These are phyloP conservation scores for Debaryomyces castellii DNA, from an alignment of 805 yeast species.

Conservation along the genomic window DNA sequence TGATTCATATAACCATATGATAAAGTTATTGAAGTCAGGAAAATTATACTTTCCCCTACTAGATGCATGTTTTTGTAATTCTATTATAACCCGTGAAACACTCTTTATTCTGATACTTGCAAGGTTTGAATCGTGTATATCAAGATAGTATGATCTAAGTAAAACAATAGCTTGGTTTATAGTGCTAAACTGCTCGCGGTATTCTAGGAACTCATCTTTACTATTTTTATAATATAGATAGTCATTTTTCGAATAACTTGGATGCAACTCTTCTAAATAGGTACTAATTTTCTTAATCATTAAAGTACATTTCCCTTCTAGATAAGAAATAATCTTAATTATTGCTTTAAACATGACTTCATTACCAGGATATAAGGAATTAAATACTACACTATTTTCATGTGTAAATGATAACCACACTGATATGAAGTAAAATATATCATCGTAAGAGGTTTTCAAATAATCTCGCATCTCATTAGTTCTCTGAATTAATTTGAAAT, in stretches of 20 bases:
- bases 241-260: background rate
- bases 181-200: background rate
- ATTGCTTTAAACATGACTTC: constrained; percentile 23
- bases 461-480: constrained; percentile 1
- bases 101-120: background rate
- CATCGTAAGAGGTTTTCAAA: background rate
- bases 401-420: constrained; percentile 5
- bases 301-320: background rate
- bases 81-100: constrained; percentile 2
- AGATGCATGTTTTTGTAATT: background rate
- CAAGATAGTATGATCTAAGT: constrained; percentile 12
- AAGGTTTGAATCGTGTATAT: background rate
- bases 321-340: constrained; percentile 1
- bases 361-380: constrained; percentile 26
- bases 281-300: background rate
- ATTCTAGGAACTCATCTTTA: background rate
- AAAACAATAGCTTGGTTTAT: constrained; percentile 4
- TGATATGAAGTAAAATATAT: constrained; percentile 2
- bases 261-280: background rate
- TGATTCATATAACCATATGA: constrained; percentile 13
- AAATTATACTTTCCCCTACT: background rate
- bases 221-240: background rate
- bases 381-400: constrained; percentile 15
- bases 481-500: background rate
- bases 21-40: constrained; percentile 9